phyloP scores from a whole-genome alignment of 2,329 filamentous ascomycete genomes.

The Fusarium concolor region DNA sequence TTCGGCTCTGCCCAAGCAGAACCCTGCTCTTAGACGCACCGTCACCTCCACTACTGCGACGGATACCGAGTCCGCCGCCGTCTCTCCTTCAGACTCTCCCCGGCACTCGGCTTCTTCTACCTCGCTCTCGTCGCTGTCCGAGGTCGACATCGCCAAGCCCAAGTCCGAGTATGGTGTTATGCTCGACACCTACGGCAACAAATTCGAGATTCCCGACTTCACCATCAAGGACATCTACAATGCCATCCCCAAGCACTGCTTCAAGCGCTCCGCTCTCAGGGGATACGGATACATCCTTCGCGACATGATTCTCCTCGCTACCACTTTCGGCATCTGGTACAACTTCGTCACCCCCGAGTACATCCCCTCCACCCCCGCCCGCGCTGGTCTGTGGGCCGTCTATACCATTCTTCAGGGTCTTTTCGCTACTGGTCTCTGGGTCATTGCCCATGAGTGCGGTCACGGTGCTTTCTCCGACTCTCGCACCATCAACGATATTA shows the following conservation, averaged over 20 bases:
- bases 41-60: conserved; percentile 61
- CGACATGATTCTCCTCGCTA: conserved; percentile 77
- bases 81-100: conserved; percentile 70
- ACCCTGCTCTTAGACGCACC: conserved; percentile 62
- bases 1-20: conserved; percentile 54
- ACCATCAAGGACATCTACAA: conserved; percentile 98
- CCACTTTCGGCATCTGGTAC: conserved; percentile 89
- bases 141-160: conserved; percentile 61
- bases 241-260: conserved; percentile 98
- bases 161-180: conserved; percentile 69
- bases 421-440: conserved; percentile 94
- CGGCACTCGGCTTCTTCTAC: conserved; percentile 80
- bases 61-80: conserved; percentile 65
- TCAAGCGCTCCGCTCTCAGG: conserved; percentile 81
- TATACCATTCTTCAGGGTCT: conserved; percentile 89
- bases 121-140: conserved; percentile 89
- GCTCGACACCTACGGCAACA: conserved; percentile 92
- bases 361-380: conserved; percentile 75
- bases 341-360: conserved; percentile 88
- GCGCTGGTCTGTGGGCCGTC: conserved; percentile 71
- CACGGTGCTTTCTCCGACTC: conserved; percentile 97
- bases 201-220: conserved; percentile 93
- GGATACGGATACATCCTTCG: conserved; percentile 87
- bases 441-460: conserved; percentile 96
- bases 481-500: conserved; percentile 88